Evolutionary conservation across 495 filamentous ascomycete species (phyloP).

Genomic region (Tetracladium marchalianum): DNA sequence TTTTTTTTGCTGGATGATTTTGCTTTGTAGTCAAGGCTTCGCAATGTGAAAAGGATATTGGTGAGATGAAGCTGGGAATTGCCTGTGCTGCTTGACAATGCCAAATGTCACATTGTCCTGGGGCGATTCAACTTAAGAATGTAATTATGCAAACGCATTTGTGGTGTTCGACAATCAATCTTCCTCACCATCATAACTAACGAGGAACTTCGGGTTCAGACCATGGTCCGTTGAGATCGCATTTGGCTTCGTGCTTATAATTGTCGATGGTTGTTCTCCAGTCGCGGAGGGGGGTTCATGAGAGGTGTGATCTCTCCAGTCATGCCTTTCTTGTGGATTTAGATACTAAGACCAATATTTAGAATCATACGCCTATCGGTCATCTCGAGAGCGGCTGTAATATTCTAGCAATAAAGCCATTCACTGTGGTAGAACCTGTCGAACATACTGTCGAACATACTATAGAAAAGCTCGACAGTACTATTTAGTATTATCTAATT

Average conservation of each 20-base stretch:
- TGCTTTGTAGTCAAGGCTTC: too few relatives aligned
- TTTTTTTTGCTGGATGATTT: too few relatives aligned
- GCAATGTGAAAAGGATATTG: too few relatives aligned
- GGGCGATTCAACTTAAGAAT: too few relatives aligned
- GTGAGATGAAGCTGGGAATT: too few relatives aligned
- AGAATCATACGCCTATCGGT: conserved; percentile 13
- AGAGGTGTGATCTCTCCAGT: conserved; percentile 11
- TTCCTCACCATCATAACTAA: too few relatives aligned
- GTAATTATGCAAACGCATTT: too few relatives aligned
- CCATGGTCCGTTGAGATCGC: conserved; percentile 2
- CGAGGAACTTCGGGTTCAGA: too few relatives aligned
- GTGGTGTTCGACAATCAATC: too few relatives aligned
- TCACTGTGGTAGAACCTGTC: conserved; percentile 5
- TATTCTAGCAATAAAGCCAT: conserved; percentile 13
- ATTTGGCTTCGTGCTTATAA: conserved; percentile 9
- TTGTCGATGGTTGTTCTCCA: conserved; percentile 13
- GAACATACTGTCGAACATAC: conserved; percentile 11
- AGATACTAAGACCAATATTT: conserved; percentile 6
- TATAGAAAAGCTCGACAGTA: conserved; percentile 7
- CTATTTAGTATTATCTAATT: conserved; percentile 12
- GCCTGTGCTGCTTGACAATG: too few relatives aligned
- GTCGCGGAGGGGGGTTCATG: conserved; percentile 9
- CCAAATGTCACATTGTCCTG: too few relatives aligned
- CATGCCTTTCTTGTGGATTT: conserved; percentile 9
- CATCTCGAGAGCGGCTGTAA: conserved; percentile 11